Percentiles rank a stretch among this genome's conserved stretches.
These are phyloP conservation scores for Cupressus sempervirens DNA, from an alignment of 75 land plant genomes.

Conservation along the genomic window DNA sequence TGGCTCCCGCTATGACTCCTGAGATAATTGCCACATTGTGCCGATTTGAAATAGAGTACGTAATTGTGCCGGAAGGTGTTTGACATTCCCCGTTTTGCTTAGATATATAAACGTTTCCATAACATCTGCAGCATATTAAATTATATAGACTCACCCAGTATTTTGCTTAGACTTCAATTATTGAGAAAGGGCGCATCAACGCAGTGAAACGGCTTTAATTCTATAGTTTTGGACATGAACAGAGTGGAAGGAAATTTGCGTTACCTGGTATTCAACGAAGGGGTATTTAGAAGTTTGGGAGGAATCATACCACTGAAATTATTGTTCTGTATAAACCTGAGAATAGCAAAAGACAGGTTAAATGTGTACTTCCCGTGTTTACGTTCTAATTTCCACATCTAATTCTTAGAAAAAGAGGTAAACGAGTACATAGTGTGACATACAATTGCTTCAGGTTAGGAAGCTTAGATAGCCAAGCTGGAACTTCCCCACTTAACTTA, in stretches of 20 bases:
- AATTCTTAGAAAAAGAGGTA: background rate
- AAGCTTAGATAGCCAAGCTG: background rate
- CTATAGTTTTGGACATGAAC: too few relatives aligned
- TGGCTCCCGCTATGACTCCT: background rate
- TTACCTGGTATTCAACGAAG: background rate
- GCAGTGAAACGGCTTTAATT: background rate
- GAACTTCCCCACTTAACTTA: background rate
- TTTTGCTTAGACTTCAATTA: too few relatives aligned
- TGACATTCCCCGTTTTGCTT: background rate
- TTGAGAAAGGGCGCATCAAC: background rate
- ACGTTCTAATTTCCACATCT: background rate
- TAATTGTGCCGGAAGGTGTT: background rate
- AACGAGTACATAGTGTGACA: background rate
- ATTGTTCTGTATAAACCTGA: background rate
- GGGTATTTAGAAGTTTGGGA: background rate
- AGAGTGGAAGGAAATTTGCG: background rate
- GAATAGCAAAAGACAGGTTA: background rate
- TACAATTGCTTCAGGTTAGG: background rate
- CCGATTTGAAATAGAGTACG: background rate
- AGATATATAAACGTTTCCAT: background rate
- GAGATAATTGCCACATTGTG: too few relatives aligned
- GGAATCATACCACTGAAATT: constrained; percentile 5
- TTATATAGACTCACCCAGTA: background rate
- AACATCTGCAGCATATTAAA: background rate
- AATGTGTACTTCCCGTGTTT: background rate